A percentile compares a stretch with the other conserved stretches of the same genome.
Evolutionary conservation across 495 filamentous ascomycete genomes (phyloP).

Genomic region (Tuber umbilicatum): DNA sequence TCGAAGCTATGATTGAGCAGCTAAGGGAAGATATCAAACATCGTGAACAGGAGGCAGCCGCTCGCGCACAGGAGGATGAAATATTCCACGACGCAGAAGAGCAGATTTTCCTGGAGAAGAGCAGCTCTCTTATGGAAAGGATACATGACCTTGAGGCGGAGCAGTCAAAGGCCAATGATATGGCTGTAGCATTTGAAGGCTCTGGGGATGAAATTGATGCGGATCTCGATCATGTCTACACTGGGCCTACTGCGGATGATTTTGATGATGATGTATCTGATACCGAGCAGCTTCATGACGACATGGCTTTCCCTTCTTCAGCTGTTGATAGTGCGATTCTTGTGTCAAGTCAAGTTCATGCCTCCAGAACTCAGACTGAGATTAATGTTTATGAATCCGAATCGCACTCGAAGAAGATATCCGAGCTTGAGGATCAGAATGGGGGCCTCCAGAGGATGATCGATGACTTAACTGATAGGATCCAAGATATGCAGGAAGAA

Average conservation of each 20-base stretch:
- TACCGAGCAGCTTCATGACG: slow-evolving; percentile 9
- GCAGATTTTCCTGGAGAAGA: slow-evolving; percentile 40
- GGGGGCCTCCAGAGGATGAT: slow-evolving; percentile 23
- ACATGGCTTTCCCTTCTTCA: slow-evolving; percentile 10
- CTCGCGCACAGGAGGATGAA: slow-evolving; percentile 40
- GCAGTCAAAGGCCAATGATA: slow-evolving; percentile 15
- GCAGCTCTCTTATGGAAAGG: slow-evolving; percentile 18
- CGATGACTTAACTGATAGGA: slow-evolving; percentile 15
- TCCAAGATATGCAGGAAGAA: slow-evolving; percentile 29
- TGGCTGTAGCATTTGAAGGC: slow-evolving; percentile 19
- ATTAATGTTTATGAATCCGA: slow-evolving; percentile 5
- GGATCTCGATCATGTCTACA: slow-evolving; percentile 15
- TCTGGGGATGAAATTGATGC: slow-evolving; percentile 15
- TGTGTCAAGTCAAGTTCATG: slow-evolving; percentile 2
- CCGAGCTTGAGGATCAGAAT: slow-evolving; percentile 31
- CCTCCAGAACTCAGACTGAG: background rate
- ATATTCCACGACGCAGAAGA: slow-evolving; percentile 42
- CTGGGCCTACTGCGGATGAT: slow-evolving; percentile 15
- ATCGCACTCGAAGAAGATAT: slow-evolving; percentile 6
- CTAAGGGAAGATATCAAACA: slow-evolving; percentile 37
- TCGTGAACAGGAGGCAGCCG: slow-evolving; percentile 34
- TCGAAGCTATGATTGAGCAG: slow-evolving; percentile 35
- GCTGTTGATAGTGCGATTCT: slow-evolving; percentile 5
- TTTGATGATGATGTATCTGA: slow-evolving; percentile 21
- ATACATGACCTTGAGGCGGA: slow-evolving; percentile 27